Conservation (phyloP, 495 filamentous ascomycete genomes). For the Aspergillus indologenus region DNA sequence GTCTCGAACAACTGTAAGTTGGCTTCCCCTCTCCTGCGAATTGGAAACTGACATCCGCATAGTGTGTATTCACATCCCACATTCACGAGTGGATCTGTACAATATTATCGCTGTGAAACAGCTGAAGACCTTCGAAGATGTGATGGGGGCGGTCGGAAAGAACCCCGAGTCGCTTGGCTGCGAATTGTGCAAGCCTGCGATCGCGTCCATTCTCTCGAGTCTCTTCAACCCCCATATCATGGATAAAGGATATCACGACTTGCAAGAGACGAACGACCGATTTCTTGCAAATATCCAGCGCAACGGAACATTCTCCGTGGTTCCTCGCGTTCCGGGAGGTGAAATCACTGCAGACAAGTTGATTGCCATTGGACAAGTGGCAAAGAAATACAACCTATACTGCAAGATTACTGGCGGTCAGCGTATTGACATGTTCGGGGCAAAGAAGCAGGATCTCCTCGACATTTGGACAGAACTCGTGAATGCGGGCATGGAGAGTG, state of each 20-base stretch:
- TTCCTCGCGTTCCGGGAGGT: slow-evolving; percentile 80
- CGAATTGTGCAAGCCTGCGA: slow-evolving; percentile 84
- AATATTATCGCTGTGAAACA: slow-evolving; percentile 85
- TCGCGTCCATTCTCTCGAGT: slow-evolving; percentile 81
- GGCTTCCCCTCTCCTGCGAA: not conserved
- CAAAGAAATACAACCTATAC: slow-evolving; percentile 85
- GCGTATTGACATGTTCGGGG: slow-evolving; percentile 94
- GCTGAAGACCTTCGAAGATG: slow-evolving; percentile 68
- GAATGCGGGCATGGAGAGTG: slow-evolving; percentile 90
- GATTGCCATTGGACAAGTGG: slow-evolving; percentile 83
- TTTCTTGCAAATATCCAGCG: slow-evolving; percentile 95
- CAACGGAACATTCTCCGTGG: slow-evolving; percentile 89
- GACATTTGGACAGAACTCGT: slow-evolving; percentile 86
- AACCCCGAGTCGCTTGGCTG: slow-evolving; percentile 76
- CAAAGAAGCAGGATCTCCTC: slow-evolving; percentile 85
- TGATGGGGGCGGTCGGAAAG: slow-evolving; percentile 81
- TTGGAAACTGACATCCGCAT: slow-evolving; percentile 15
- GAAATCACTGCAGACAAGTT: slow-evolving; percentile 92
- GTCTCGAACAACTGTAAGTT: slow-evolving; percentile 72
- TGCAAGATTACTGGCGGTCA: slow-evolving; percentile 96
- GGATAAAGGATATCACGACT: slow-evolving; percentile 67
- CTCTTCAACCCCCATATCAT: slow-evolving; percentile 87
- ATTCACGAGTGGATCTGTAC: slow-evolving; percentile 85
- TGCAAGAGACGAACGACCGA: slow-evolving; percentile 92
- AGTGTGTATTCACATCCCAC: slow-evolving; percentile 82